These are phyloP conservation scores for Hydrangea macrophylla DNA, from an alignment of 148 eudicot species.

Conservation along the genomic window DNA sequence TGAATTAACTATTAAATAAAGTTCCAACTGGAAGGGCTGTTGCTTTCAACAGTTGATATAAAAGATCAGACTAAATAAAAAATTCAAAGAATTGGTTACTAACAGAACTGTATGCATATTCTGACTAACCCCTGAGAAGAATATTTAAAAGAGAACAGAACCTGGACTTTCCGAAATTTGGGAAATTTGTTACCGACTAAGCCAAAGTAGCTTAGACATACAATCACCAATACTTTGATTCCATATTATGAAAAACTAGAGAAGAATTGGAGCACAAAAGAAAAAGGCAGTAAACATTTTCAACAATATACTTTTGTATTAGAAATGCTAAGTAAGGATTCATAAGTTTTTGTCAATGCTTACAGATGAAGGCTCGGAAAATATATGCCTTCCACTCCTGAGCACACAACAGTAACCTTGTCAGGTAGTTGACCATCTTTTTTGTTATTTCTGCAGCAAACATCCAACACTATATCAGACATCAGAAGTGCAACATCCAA, in stretches of 20 bases:
- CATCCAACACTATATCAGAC: slow-evolving; percentile 11
- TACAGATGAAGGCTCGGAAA: slow-evolving; percentile 73
- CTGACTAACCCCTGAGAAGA: not conserved
- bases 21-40: no score
- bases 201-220: slow-evolving; percentile 2
- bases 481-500: not conserved
- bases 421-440: slow-evolving; percentile 55
- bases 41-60: no score
- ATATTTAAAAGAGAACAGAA: slow-evolving; percentile 24
- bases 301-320: slow-evolving; percentile 18
- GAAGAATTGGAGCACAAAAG: not conserved
- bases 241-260: not conserved
- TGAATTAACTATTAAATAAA: no score
- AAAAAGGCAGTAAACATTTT: not conserved
- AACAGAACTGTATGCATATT: not conserved
- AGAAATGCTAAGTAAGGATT: not conserved
- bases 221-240: no score
- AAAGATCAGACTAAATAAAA: no score
- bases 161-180: not conserved
- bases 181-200: not conserved
- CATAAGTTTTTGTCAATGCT: slow-evolving; percentile 32
- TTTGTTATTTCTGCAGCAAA: slow-evolving; percentile 37
- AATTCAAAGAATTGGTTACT: no score
- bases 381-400: slow-evolving; percentile 72
- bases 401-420: slow-evolving; percentile 71